Conservation (phyloP, 192 early-diverging fungal species). For the Coemansia sp. region DNA sequence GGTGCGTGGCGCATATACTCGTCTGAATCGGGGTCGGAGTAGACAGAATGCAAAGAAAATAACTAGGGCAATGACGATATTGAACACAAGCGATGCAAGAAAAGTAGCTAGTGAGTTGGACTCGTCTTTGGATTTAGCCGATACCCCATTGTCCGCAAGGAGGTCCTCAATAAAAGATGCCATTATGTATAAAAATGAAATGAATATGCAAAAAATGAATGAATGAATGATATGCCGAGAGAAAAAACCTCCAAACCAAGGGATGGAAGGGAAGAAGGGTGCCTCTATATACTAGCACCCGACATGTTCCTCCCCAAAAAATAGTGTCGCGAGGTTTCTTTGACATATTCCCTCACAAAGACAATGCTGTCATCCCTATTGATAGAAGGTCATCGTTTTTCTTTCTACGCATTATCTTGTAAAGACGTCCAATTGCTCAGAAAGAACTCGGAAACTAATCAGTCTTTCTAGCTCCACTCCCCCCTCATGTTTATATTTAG, state of each 20-base stretch:
- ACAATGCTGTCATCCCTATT: constrained; percentile 4
- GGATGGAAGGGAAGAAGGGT: not conserved
- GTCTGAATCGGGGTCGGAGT: constrained; percentile 63
- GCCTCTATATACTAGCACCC: not conserved
- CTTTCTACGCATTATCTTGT: not conserved
- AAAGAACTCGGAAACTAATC: not conserved
- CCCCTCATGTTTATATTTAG: not conserved
- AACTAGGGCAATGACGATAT: constrained; percentile 56
- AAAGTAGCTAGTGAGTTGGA: constrained; percentile 65
- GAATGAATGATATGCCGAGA: no score
- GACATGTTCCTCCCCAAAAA: not conserved
- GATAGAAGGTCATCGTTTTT: not conserved
- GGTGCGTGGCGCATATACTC: constrained; percentile 74
- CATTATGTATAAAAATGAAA: constrained; percentile 8
- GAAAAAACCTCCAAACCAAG: no score
- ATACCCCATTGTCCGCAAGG: not conserved
- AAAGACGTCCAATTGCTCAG: not conserved
- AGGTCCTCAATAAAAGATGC: not conserved
- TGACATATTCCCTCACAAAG: constrained; percentile 4
- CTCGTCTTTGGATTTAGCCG: constrained; percentile 13
- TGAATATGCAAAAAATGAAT: constrained; percentile 7
- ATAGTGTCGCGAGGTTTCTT: not conserved
- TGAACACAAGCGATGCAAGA: constrained; percentile 70
- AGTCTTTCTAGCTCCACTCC: not conserved
- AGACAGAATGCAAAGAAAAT: constrained; percentile 67